A percentile compares a stretch with the other conserved stretches of the same genome.
phyloP scores from a whole-genome alignment of 1,284 basidiomycete genomes.

The Apiotrichum veenhuisii region DNA sequence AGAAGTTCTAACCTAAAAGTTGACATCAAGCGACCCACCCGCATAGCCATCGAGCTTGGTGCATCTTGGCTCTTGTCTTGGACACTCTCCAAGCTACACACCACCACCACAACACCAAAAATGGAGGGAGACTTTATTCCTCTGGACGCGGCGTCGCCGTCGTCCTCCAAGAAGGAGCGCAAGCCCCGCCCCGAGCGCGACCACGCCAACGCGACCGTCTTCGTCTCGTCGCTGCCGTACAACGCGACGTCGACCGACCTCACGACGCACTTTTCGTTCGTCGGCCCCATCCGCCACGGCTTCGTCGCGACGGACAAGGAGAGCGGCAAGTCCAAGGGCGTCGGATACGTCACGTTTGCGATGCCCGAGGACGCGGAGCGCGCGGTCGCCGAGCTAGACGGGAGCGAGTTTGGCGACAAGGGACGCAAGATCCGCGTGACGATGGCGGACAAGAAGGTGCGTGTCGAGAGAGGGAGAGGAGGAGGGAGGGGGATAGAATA shows the following conservation, averaged over 20 bases:
- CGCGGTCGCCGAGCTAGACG: conserved; percentile 59
- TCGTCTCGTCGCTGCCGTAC: conserved; percentile 64
- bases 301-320: conserved; percentile 76
- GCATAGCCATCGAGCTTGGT: too few species aligned
- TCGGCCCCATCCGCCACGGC: conserved; percentile 88
- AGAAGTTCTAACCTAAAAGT: background rate
- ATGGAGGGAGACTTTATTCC: conserved; percentile 42
- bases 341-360: conserved; percentile 95
- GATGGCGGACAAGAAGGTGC: conserved; percentile 75
- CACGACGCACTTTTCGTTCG: conserved; percentile 87
- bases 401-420: conserved; percentile 55
- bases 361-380: conserved; percentile 81
- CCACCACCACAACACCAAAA: conserved; percentile 1
- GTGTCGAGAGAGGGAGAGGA: conserved; percentile 14
- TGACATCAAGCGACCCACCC: background rate
- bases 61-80: too few species aligned
- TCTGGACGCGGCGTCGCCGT: conserved; percentile 21
- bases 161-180: background rate
- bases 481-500: conserved; percentile 1
- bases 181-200: background rate
- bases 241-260: conserved; percentile 85
- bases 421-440: conserved; percentile 68
- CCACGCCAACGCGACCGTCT: conserved; percentile 36
- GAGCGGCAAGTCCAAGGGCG: conserved; percentile 83
- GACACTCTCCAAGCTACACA: background rate